Conservation (phyloP, 78 protist genomes). For the Tieghemostelium lacteum region DNA sequence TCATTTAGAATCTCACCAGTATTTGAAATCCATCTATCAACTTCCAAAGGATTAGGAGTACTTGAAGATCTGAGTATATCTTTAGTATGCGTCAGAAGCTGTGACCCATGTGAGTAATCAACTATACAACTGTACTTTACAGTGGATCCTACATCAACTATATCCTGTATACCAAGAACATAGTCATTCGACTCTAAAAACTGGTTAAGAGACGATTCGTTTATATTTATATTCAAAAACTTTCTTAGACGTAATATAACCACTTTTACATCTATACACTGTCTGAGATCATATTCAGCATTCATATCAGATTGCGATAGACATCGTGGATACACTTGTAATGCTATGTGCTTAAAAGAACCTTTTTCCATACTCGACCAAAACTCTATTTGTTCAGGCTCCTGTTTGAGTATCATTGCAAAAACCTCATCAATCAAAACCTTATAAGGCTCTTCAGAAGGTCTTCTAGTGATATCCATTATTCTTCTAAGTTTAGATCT, state of each 20-base stretch:
- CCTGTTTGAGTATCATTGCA: background rate
- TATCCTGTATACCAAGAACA: slow-evolving; percentile 14
- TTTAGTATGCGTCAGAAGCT: background rate
- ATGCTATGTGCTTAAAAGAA: slow-evolving; percentile 23
- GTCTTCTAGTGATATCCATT: slow-evolving; percentile 31
- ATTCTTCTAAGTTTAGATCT: slow-evolving; percentile 22
- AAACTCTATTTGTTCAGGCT: slow-evolving; percentile 9
- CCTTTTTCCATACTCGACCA: slow-evolving; percentile 14
- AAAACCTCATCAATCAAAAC: slow-evolving; percentile 5
- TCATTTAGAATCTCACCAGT: slow-evolving; percentile 1
- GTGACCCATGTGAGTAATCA: slow-evolving; percentile 41
- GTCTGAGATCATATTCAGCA: slow-evolving; percentile 2
- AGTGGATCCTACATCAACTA: slow-evolving; percentile 32
- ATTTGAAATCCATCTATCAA: slow-evolving; percentile 30
- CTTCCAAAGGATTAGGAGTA: slow-evolving; percentile 1
- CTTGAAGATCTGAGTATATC: background rate
- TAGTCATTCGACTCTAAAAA: slow-evolving; percentile 34
- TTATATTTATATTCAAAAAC: slow-evolving; percentile 28
- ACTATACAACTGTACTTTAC: slow-evolving; percentile 35
- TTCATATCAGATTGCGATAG: slow-evolving; percentile 1
- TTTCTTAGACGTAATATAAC: slow-evolving; percentile 9
- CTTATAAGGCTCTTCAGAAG: slow-evolving; percentile 39
- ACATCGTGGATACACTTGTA: slow-evolving; percentile 42
- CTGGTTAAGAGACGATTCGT: slow-evolving; percentile 7
- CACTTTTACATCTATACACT: slow-evolving; percentile 3